Evolutionary conservation across 164 flowering plant genomes (phyloP).

Genomic region (Kingdonia uniflora): DNA sequence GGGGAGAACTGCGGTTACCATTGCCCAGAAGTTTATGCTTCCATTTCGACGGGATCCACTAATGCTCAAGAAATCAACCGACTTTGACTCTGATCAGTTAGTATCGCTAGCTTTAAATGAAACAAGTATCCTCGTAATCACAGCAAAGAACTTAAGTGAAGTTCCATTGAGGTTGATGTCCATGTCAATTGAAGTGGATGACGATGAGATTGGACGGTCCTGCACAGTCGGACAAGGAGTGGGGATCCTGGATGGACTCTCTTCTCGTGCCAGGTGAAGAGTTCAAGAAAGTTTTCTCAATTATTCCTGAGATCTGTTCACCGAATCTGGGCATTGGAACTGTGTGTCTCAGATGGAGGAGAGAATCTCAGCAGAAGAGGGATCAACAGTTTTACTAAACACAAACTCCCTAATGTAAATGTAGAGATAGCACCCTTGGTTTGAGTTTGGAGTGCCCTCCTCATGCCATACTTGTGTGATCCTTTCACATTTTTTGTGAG

Average conservation of each 20-base stretch:
- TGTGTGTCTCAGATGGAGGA: conserved; percentile 57
- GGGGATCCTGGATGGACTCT: conserved; percentile 20
- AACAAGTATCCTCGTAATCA: conserved; percentile 47
- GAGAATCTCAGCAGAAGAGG: conserved; percentile 24
- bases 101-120: conserved; percentile 51
- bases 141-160: conserved; percentile 67
- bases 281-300: conserved; percentile 62
- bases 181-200: conserved; percentile 46
- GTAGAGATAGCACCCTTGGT: conserved; percentile 64
- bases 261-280: conserved; percentile 73
- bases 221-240: conserved; percentile 27
- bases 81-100: too few species aligned
- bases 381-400: conserved; percentile 40
- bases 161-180: conserved; percentile 59
- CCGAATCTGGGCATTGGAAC: conserved; percentile 43
- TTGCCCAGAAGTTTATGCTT: conserved; percentile 54
- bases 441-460: conserved; percentile 78
- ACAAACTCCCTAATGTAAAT: conserved; percentile 57
- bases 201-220: conserved; percentile 17
- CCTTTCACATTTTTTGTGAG: conserved; percentile 68
- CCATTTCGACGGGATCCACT: conserved; percentile 72
- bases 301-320: conserved; percentile 34
- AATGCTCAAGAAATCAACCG: too few species aligned
- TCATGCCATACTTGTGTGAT: conserved; percentile 63
- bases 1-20: conserved; percentile 54